Evolutionary conservation across 1,139 yeast genomes (phyloP), one percentile per base, ranked within the genome.

Genomic region (Pichia sp.): DNA sequence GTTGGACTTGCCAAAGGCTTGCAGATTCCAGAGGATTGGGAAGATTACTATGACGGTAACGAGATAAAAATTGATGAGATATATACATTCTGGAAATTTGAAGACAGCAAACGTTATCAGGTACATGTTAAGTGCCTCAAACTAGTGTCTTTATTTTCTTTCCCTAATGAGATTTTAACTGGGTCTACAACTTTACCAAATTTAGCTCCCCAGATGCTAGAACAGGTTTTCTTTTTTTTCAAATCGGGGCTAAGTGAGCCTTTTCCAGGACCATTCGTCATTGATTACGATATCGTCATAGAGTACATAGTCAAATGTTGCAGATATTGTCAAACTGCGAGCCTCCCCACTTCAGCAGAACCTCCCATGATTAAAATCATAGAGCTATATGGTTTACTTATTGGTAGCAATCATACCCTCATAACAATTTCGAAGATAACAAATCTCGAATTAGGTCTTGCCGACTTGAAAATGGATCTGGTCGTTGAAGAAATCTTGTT

Each of bases 1-100:
- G 74, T 75, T 21, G 87, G 85, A 52, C 69, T 87, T 13, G 93
- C 90, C 0, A 83, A 81, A 53, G 89, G 91, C 0, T 69, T 85
- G 58, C 74, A 76, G 46, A 65, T 79, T 4, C 82, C 87, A 0
- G 86, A 79, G 42, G 88, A 83, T 25, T 61, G 71, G 13, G 79
- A 76, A 16, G 76, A 73, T 18, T 67, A 68, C 51, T 69, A 68
- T 47, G 64, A 68, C 9, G 67, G 62, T 10, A 40, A 47, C 4
- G 67, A 68, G 19, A 62, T 66, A 16, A 42, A 31, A 18, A 70
- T 69, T 45, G 49, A 62, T 23, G 39, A 46, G 6, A 63, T 69
- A 13, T 63, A 69, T 47, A 48, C 54, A 3, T 78, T 72, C 60
- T 70, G 77, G 79, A 46, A 42, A 25, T 41, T 40, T 30, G 30